A percentile compares a stretch with the other conserved stretches of the same genome.
Evolutionary conservation across 176 grass and related monocot genomes (phyloP).

Genomic region (Oryza nivara): DNA sequence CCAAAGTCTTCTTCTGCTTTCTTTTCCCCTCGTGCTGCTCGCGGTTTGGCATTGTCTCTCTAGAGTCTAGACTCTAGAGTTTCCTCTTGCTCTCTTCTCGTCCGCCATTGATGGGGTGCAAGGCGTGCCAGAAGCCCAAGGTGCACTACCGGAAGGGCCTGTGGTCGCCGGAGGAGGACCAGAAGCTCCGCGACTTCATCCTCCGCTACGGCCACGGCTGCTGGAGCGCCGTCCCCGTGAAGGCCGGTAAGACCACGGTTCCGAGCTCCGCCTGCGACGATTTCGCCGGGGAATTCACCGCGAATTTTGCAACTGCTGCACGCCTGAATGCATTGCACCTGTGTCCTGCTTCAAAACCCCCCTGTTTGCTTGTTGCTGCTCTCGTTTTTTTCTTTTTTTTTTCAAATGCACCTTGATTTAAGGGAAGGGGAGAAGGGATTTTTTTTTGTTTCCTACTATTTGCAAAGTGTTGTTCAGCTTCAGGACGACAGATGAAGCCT

Average conservation of each 20-base stretch:
- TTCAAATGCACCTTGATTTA: slow-evolving; percentile 36
- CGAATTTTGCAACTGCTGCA: not conserved
- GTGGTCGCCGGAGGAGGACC: slow-evolving; percentile 96
- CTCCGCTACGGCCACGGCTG: slow-evolving; percentile 75
- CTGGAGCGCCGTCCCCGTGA: slow-evolving; percentile 79
- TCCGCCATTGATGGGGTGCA: slow-evolving; percentile 64
- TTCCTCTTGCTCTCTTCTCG: not conserved
- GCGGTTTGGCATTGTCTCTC: not conserved
- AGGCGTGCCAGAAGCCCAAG: slow-evolving; percentile 88
- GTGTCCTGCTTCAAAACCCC: not conserved
- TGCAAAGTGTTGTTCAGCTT: not conserved
- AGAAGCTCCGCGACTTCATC: slow-evolving; percentile 79
- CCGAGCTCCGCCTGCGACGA: not conserved
- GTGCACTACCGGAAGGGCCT: slow-evolving; percentile 73
- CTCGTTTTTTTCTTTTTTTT: not conserved
- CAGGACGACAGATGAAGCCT: not conserved
- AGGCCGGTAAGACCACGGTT: slow-evolving; percentile 64
- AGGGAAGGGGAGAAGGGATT: not conserved
- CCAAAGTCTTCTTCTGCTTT: not conserved
- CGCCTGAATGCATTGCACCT: slow-evolving; percentile 10
- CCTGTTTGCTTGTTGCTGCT: not conserved
- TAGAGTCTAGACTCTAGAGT: not conserved
- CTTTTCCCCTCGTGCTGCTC: not conserved
- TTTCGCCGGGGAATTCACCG: not conserved
- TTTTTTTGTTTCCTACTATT: not conserved